Base-by-base conservation (phyloP, 805 yeast species). In the Kregervanrija fluxuum region DNA sequence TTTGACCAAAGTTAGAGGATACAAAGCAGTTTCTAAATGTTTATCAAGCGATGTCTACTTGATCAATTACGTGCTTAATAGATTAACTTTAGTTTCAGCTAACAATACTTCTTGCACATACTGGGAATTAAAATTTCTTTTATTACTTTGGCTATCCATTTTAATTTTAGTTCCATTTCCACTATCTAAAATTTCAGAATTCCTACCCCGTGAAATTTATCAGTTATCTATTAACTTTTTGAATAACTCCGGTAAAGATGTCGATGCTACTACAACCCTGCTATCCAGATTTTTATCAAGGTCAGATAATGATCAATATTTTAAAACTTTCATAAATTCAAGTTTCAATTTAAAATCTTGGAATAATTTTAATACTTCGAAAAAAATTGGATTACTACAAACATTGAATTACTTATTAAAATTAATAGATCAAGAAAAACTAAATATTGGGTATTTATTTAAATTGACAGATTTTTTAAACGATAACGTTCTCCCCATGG, bases 141-240 rank as follows among this genome's bases (percentile, higher is more conserved):
- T 79, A 36, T 61, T 88, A 8, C 65, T 84, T 3, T 90, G 96
- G 95, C 68, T 87, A 9, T 73, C 82, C 0, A 77, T 82, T 9
- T 64, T 89, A 16, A 73, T 80, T 0, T 64, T 85, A n/a, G 77
- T 81, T 0, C 97, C 98, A 0, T 89, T 90, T 55, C 71, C 76
- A 2, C 64, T 90, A 22, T 62, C 60, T 1, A 49, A 62, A 0
- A 60, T 82, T 12, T 40, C 57, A 2, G 46, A 56, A 0, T 45
- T 61, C 0, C 59, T 74, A 6, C 54, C 73, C 4, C 49, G 54
- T 1, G 43, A 57, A 2, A 53, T 82, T 1, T 71, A 67, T 37
- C 46, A 51, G 0, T 48, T 72, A 8, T 70, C 74, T 0, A 40
- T 57, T 3, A 35, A 37, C 1, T 62, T 59, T 42, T 60, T 76